Evolutionary conservation across 1,284 basidiomycete species (phyloP).

Genomic region (Moniliella sp.): DNA sequence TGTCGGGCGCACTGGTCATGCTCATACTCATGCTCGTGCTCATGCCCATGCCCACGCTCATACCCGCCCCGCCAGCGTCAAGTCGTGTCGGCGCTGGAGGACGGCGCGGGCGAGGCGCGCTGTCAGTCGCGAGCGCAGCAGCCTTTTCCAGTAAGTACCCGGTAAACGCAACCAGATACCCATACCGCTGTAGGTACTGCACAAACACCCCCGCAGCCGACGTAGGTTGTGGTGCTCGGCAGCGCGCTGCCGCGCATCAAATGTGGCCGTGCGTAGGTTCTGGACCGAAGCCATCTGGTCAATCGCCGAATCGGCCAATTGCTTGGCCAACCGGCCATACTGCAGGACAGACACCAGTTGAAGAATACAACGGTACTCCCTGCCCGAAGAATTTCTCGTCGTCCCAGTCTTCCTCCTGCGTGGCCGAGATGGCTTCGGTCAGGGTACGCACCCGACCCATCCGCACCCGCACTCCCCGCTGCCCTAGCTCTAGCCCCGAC

Average conservation of each 20-base stretch:
- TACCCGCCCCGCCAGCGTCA: constrained; percentile 1
- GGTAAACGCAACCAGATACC: constrained; percentile 75
- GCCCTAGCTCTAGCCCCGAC: too few relatives aligned
- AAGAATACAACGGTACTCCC: constrained; percentile 88
- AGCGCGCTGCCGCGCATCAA: constrained; percentile 24
- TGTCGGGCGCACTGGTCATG: not conserved
- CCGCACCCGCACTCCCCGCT: too few relatives aligned
- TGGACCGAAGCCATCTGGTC: constrained; percentile 31
- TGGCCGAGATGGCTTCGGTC: constrained; percentile 5
- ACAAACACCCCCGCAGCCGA: constrained; percentile 17
- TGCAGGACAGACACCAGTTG: constrained; percentile 79
- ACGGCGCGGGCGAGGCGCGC: constrained; percentile 5
- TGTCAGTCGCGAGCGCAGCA: constrained; percentile 28
- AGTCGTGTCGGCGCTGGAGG: not conserved
- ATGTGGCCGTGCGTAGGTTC: constrained; percentile 29
- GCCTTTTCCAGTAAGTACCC: constrained; percentile 68
- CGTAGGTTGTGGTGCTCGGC: constrained; percentile 11
- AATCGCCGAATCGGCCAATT: constrained; percentile 50
- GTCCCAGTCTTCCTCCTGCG: constrained; percentile 27
- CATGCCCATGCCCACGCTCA: constrained; percentile 2
- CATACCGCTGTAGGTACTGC: constrained; percentile 39
- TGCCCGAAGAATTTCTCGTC: constrained; percentile 38
- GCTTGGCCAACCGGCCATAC: constrained; percentile 76
- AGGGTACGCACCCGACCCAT: too few relatives aligned
- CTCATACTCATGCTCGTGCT: not conserved